Base-by-base conservation (phyloP, 495 filamentous ascomycete species). In the Hypoxylon fragiforme region DNA sequence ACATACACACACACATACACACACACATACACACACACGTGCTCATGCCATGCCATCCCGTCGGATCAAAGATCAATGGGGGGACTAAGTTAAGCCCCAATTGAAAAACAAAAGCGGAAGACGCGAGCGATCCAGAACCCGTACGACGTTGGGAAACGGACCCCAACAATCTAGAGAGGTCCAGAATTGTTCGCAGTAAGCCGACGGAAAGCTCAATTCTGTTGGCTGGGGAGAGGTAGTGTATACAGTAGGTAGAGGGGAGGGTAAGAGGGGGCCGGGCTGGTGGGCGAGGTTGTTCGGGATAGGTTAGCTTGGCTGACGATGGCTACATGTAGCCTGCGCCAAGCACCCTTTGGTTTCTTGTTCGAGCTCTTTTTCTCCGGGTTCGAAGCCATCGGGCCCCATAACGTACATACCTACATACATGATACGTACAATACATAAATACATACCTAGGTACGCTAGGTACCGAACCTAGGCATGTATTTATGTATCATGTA, bases 291-390 rank as follows among this genome's bases (percentile, higher is more conserved):
- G 6, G 31, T 12, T 13, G 24, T n/a, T 15, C 24, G 24, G 34
- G 43, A 44, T 22, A 31, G 30, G 34, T 37, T 49, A 60, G 57
- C 57, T 60, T 54, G 44, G 57, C 50, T 60, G 44, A 60, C 49
- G 50, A 60, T 54, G 21, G 34, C 44, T 54, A 44, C 38, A 44
- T 53, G 15, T 34, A 40, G 57, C 20, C 35, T 24, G 35, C 34
- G 45, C 40, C 50, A 45, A 50, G 40, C 24, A 9, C 24, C 4
- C 24, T 9, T 9, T n/a, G n/a, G n/a, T n/a, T n/a, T n/a, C n/a
- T n/a, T n/a, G n/a, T n/a, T n/a, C n/a, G n/a, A n/a, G n/a, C 24
- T 28, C 4, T 28, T 4, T 9, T 9, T 4, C 24, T 28, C 24
- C 24, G 24, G 24, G 24, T 9, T 28, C 24, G 24, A 28, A 28